Base-by-base conservation (phyloP, 164 flowering plant species). In the Litsea cubeba region DNA sequence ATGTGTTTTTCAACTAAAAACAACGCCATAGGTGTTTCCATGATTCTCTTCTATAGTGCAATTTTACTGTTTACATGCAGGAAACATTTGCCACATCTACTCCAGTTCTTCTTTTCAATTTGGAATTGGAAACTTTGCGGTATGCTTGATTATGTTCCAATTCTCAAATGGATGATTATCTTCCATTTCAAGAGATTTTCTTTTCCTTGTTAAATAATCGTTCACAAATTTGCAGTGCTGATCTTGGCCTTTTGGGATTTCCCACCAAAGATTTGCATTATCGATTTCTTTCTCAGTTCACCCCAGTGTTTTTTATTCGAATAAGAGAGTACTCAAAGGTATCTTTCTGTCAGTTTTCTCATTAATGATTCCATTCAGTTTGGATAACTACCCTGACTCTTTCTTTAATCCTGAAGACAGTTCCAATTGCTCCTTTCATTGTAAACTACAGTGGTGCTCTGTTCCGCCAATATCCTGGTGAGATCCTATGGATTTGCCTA, bases 401-500 rank as follows among this genome's bases (percentile, higher is more conserved):
- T 65, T 50, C 62, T 68, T 75, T 77, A 65, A 71, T 70, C 60
- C 72, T 84, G 79, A 88, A 95, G 98, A 93, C 99, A 83, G 88
- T 95, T 69, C 93, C 95, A 78, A 90, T 95, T 78, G 98, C 97
- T 78, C 99, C 99, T 70, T 95, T 81, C 79, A 79, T 93, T 54
- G 81, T 95, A 68, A 95, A 95, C 72, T 95, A 93, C 84, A 88
- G 76, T 75, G 98, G 99, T 82, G 99, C 99, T 7, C 74, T 95
- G 49, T 95, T 95, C 79, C 98, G 99, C 71, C 99, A 91, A 81
- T 93, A 95, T 72, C 98, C 99, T 69, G 99, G 99, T 93, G 83
- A 72, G 65, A 15, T 66, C n/a, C 5, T 32, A 30, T 66, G 17
- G 60, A 54, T 54, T 54, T 54, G 60, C 60, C 2, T 15, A 15